Base-by-base conservation (phyloP, 2,329 filamentous ascomycete genomes). In the Sclerotinia trifoliorum region DNA sequence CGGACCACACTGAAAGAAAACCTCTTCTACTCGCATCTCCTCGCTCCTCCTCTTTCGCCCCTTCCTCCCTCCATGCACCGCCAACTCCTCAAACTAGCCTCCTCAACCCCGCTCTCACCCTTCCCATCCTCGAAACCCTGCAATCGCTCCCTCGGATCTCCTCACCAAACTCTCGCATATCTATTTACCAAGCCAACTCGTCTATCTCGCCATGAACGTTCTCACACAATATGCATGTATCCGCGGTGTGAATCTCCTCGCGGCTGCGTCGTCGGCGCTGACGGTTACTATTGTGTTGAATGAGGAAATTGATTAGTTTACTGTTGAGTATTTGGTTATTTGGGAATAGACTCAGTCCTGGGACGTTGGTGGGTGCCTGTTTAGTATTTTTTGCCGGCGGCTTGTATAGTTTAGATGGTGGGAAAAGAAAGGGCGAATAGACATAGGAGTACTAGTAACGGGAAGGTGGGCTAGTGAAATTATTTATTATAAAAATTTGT, bases 211-310 rank as follows among this genome's bases (percentile, higher is more conserved):
- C 1, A 83, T 90, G 70, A 96, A 96, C 75, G 92, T 96, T 0
- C 77, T 96, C 61, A 98, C 95, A 3, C 95, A 99, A 79, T 93
- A 97, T 75, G 86, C 93, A 32, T 99, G 95, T 79, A 98, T 99
- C 71, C 91, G 94, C 3, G 95, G 95, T 1, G 95, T 99, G 68
- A 98, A 98, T 74, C 85, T 97, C n/a, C 84, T 99, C 5, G 94
- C 92, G 1, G 92, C 94, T 0, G 90, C 90, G 66, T 92, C 92
- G 4, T 94, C 94, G 4, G 96, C 95, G 0, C 84, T 99, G 67
- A 98, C 95, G 0, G 95, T 99, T 32, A 97, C 94, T 1, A 96
- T 99, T 74, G 93, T 98, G 60, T 83, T 99, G 70, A 99, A 98
- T 78, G 70, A 87, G 95, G 74, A 99, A 99, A 80, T 83, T 99